These are phyloP conservation scores for Pichia norvegensis DNA, from an alignment of 1,139 yeast genomes.

Conservation along the genomic window DNA sequence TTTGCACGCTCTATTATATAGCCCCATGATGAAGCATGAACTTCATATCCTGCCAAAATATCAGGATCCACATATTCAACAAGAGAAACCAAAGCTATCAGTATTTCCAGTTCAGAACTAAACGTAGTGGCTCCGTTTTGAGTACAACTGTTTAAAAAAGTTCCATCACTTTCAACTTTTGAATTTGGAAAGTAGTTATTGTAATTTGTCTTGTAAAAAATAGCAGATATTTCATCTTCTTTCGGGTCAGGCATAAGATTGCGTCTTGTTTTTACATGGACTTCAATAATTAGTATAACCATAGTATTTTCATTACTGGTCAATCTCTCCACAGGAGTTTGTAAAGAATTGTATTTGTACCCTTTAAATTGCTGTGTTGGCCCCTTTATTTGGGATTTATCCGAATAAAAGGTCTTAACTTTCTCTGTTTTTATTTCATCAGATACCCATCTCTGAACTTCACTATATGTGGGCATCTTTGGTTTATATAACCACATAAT, in stretches of 20 bases:
- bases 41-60: slow-evolving; percentile 76
- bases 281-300: slow-evolving; percentile 54
- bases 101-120: slow-evolving; percentile 47
- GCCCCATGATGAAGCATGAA: slow-evolving; percentile 83
- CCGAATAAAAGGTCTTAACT: slow-evolving; percentile 20
- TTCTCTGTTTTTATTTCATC: neutral
- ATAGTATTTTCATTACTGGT: slow-evolving; percentile 32
- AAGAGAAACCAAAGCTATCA: slow-evolving; percentile 46
- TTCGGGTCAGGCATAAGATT: slow-evolving; percentile 58
- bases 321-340: slow-evolving; percentile 34
- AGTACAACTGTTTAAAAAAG: slow-evolving; percentile 24
- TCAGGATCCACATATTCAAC: slow-evolving; percentile 76
- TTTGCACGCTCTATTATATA: slow-evolving; percentile 64
- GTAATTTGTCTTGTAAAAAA: slow-evolving; percentile 45
- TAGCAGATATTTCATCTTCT: slow-evolving; percentile 46
- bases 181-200: neutral
- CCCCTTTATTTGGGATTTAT: slow-evolving; percentile 44
- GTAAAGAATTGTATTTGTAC: slow-evolving; percentile 29
- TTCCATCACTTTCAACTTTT: slow-evolving; percentile 26
- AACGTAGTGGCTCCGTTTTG: slow-evolving; percentile 23
- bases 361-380: slow-evolving; percentile 32
- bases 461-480: slow-evolving; percentile 35
- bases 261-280: slow-evolving; percentile 51
- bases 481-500: slow-evolving; percentile 32
- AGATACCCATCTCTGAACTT: slow-evolving; percentile 30